Conservation (phyloP, 2,329 filamentous ascomycete genomes). For the Nemania abortiva region DNA sequence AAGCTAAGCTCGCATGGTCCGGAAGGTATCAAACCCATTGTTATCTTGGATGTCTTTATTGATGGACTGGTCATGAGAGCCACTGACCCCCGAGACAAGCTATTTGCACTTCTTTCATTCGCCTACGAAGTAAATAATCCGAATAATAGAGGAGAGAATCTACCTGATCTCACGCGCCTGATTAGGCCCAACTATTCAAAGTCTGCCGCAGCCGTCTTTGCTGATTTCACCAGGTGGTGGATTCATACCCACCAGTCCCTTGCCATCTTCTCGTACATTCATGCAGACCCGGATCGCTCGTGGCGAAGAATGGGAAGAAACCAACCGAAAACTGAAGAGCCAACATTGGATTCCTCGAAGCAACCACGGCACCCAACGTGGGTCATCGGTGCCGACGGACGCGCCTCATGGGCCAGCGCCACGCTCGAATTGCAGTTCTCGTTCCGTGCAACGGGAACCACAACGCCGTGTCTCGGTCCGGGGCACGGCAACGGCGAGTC, state of each 20-base stretch:
- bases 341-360: neutral
- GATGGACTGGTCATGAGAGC: constrained; percentile 7
- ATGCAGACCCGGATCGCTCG: neutral
- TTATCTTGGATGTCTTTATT: constrained; percentile 12
- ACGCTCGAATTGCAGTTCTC: constrained; percentile 13
- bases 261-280: neutral
- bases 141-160: neutral
- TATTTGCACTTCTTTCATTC: constrained; percentile 11
- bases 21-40: neutral
- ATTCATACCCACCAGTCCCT: neutral
- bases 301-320: constrained; percentile 8
- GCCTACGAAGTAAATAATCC: neutral
- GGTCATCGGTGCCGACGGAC: neutral
- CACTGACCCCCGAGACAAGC: constrained; percentile 7
- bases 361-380: neutral
- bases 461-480: neutral
- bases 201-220: neutral
- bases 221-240: neutral
- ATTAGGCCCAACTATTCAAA: neutral
- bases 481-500: neutral
- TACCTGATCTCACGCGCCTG: neutral
- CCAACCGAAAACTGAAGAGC: no score
- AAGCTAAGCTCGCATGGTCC: neutral
- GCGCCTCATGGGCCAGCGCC: neutral
- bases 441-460: constrained; percentile 5